Evolutionary conservation across 139 green algal species (phyloP), one percentile per base, ranked within the genome.

Genomic region (Tetradesmus lagerheimii): DNA sequence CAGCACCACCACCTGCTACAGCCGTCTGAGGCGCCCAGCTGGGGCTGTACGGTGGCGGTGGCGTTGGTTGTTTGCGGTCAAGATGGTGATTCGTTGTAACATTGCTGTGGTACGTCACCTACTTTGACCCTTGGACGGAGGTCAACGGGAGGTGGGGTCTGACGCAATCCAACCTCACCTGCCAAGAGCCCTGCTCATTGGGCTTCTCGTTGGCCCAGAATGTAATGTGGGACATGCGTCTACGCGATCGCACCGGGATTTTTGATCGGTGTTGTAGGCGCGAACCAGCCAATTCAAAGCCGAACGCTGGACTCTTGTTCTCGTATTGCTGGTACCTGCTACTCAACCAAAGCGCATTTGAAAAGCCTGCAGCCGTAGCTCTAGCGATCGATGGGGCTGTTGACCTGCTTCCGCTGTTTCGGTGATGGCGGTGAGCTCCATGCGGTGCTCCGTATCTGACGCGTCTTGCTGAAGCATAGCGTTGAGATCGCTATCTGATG

Each of bases 361-460:
- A 25, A 25, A 29, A n/a, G 31, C 15, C 0, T n/a, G 15, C 34
- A 47, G 34, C 34, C 35, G 9, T 38, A 16, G 67, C 16, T 78
- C n/a, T 16, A 78, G 31, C 47, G 15, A 31, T 31, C 29, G 35
- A 83, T 83, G 77, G 77, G 77, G 77, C 39, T 83, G 6, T 14
- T 83, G 34, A 47, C 27, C 34, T 83, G 77, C 35, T 83, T 45
- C 37, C 35, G 29, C 37, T 83, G 77, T 83, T 83, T 83, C 37
- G 77, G 77, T 34, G 77, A 53, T 83, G 77, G 35, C 77, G 37
- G 77, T 83, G 29, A 83, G 77, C 25, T 83, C 37, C 38, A 35
- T 38, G n/a, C 23, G 25, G 47, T 62, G 47, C 47, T 23, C 12
- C 47, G 12, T 2, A 62, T 62, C 47, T 11, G 47, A 20, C 47